phyloP scores from a whole-genome alignment of 73 alveolate genomes.

The Vitrella brassicaformis region DNA sequence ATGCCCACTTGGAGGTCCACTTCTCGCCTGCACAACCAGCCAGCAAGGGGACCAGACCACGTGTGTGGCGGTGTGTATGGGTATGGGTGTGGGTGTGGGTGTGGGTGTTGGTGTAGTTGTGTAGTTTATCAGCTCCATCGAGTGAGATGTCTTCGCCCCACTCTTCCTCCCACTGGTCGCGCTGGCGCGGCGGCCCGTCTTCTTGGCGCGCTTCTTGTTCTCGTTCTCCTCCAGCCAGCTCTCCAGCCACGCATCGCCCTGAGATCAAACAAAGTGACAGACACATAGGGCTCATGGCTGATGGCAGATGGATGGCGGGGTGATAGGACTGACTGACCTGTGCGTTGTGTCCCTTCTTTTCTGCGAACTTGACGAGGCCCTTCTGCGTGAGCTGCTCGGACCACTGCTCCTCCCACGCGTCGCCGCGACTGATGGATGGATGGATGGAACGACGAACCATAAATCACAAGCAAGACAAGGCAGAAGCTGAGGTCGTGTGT shows the following conservation, averaged over 20 bases:
- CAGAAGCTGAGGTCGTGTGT: too few relatives aligned
- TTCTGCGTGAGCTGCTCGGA: neutral
- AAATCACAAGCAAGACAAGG: too few relatives aligned
- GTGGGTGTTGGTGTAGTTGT: too few relatives aligned
- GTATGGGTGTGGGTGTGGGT: too few relatives aligned
- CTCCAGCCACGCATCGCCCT: neutral
- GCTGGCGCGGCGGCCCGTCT: neutral
- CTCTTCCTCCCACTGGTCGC: neutral
- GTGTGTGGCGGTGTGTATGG: too few relatives aligned
- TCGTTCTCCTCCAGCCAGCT: neutral
- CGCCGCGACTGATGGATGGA: too few relatives aligned
- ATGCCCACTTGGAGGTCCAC: neutral
- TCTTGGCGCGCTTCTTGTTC: neutral
- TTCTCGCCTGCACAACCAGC: neutral
- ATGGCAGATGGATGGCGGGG: too few relatives aligned
- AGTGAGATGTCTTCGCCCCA: neutral
- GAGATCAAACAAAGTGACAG: too few relatives aligned
- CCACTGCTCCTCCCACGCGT: neutral
- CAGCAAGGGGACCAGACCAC: too few relatives aligned
- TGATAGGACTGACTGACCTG: too few relatives aligned
- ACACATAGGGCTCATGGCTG: too few relatives aligned
- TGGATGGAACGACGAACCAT: too few relatives aligned
- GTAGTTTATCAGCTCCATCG: neutral
- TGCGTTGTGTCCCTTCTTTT: neutral
- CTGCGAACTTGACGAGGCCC: neutral